Base-by-base conservation (phyloP, 23 red algal species). In the Agarophyton chilense region DNA sequence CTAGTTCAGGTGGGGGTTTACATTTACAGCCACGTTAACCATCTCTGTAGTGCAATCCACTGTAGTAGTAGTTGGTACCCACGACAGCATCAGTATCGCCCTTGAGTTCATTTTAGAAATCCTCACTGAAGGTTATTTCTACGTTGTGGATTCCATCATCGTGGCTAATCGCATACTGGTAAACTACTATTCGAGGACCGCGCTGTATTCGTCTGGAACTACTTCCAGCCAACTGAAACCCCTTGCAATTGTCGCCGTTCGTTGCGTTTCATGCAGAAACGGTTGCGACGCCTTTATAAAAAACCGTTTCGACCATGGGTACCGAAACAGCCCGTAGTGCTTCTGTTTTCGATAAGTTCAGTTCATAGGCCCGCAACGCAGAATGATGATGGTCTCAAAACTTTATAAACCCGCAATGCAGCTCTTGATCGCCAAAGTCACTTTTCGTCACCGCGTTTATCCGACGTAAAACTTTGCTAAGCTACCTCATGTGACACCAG, bases 241-340 rank as follows among this genome's bases (percentile, higher is more conserved):
- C 19, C 40, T 42, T 42, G 64, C 64, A 70, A 70, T 70, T 33
- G 64, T 70, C 9, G 64, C 64, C 40, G 64, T 70, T 70, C 35
- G 56, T 62, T n/a, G 56, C 9, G n/a, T 19, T 62, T 62, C 56
- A 7, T 13, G 45, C 7, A 49, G 45, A 10, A 49, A 49, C 45
- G 45, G 45, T 49, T 28, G 3, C 22, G 55, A 21, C 22, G 22
- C 55, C 22, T 58, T 58, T 58, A 58, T 58, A 25, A 28, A 58
- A 8, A 58, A 21, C 9, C 5, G n/a, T 28, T 58, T 58, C 55
- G 22, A 29, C 2, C 2, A 28, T 11, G 1, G 22, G 22, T 28
- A 9, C 22, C 21, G 29, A 4, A 8, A 25, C 9, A 58, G 3
- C 0, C 22, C 24, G 6, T 8, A 28, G 22, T 21, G n/a, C n/a